These are phyloP conservation scores for Plasmodium relictum DNA, from an alignment of 169 alveolate species.

Conservation along the genomic window DNA sequence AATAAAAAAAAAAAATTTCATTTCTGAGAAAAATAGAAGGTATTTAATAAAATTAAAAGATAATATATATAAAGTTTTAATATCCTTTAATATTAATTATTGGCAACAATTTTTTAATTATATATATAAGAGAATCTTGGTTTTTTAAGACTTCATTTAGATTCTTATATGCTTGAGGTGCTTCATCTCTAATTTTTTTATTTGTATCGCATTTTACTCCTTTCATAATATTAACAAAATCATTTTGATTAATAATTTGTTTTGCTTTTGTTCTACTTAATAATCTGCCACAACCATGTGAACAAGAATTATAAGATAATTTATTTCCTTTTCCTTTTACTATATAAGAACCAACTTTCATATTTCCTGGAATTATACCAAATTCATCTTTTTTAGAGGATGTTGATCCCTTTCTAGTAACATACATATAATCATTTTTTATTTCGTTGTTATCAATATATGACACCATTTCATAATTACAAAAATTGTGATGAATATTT, in stretches of 20 bases:
- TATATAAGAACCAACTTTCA: slow-evolving; percentile 65
- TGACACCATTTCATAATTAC: slow-evolving; percentile 78
- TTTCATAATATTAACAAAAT: slow-evolving; percentile 78
- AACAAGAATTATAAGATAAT: slow-evolving; percentile 80
- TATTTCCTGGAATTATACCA: slow-evolving; percentile 86
- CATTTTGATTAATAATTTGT: slow-evolving; percentile 79
- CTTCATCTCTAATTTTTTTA: slow-evolving; percentile 80
- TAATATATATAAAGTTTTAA: not conserved
- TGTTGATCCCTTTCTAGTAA: slow-evolving; percentile 85
- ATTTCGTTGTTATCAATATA: slow-evolving; percentile 74
- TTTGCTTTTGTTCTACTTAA: slow-evolving; percentile 83
- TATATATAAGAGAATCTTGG: slow-evolving; percentile 78
- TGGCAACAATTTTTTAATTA: slow-evolving; percentile 77
- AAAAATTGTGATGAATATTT: slow-evolving; percentile 86
- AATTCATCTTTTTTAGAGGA: slow-evolving; percentile 78
- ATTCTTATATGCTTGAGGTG: slow-evolving; percentile 86
- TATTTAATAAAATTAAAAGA: too few species aligned
- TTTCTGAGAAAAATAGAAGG: too few species aligned
- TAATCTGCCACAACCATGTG: slow-evolving; percentile 86
- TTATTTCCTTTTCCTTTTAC: slow-evolving; percentile 72
- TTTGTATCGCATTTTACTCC: slow-evolving; percentile 72
- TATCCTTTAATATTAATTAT: slow-evolving; percentile 83
- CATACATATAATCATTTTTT: slow-evolving; percentile 80
- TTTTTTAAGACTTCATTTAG: slow-evolving; percentile 67
- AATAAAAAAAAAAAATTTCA: too few species aligned